Evolutionary conservation across 495 filamentous ascomycete species (phyloP), one percentile per base, ranked within the genome.

Genomic region (Daldinia grandis): DNA sequence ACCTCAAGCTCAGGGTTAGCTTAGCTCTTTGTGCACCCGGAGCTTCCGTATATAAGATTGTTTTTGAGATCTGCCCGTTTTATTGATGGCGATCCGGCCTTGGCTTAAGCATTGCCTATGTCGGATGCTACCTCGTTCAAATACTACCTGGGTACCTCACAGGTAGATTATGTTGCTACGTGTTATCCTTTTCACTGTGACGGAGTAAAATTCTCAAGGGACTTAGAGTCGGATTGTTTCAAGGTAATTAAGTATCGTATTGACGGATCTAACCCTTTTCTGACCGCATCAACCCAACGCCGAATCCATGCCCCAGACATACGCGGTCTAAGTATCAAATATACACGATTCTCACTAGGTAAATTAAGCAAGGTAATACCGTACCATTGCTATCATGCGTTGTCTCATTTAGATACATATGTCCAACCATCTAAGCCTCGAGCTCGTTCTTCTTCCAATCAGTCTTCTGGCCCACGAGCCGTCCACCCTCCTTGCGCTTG

Each of bases 401-500:
- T 12, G 3, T 7, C 10, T 30, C 1, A 17, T 24, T 5, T 53
- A 53, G 49, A 53, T 30, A 30, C 24, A 79, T 93, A 93, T 80
- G 77, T 94, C 74, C 82, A 93, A 65, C 91, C 90, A 4, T 94
- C 92, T 80, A 81, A 33, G 81, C 83, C 68, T 87, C 87, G 44
- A 90, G 72, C 76, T 91, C 89, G 47, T 84, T 81, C 58, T 81
- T 74, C 66, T 79, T 81, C 81, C 80, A 83, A 15, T 72, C 74
- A 5, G 80, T 84, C 60, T 68, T 72, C 67, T 77, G 75, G 1
- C 83, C 86, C 64, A 82, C 92, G 81, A 83, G 91, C 79, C 83
- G 87, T 69, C 80, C 92, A 4, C 94, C 93, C 69, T 93, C 88
- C 68, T 91, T 90, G 63, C 95, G 85, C 88, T 98, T 99, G 10